Conservation (phyloP, 192 early-diverging fungal genomes). For the Piromyces sp. region DNA sequence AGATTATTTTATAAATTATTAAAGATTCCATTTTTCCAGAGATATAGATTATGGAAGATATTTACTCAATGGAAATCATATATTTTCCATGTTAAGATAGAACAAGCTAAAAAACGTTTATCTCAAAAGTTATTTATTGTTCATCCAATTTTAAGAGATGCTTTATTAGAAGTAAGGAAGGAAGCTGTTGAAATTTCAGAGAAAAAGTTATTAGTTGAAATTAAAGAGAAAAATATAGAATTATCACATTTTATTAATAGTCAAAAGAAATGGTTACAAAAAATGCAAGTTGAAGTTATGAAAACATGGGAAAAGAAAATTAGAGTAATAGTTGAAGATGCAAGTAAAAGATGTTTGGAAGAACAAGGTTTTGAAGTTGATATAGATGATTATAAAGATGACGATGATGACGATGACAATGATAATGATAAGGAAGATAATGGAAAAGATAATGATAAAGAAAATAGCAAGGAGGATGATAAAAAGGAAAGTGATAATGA, state of each 20-base stretch:
- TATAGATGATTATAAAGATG: neutral
- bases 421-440: neutral
- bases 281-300: conserved; percentile 6
- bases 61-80: conserved; percentile 29
- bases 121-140: conserved; percentile 23
- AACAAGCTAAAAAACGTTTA: conserved; percentile 11
- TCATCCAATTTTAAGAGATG: conserved; percentile 19
- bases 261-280: conserved; percentile 23
- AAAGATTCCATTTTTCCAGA: conserved; percentile 30
- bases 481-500: neutral
- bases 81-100: conserved; percentile 27
- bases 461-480: neutral
- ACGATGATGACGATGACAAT: neutral
- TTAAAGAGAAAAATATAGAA: conserved; percentile 6
- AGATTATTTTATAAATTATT: conserved; percentile 26
- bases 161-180: conserved; percentile 15
- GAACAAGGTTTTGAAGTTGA: conserved; percentile 28
- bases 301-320: conserved; percentile 18
- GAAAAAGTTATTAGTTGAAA: conserved; percentile 10
- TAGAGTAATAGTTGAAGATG: conserved; percentile 18
- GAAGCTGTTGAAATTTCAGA: conserved; percentile 11
- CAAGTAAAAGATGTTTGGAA: conserved; percentile 17
- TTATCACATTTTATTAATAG: conserved; percentile 21
- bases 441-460: neutral
- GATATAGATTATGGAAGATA: conserved; percentile 39